phyloP scores from a whole-genome alignment of 2,329 filamentous ascomycete species.

The Cladosporium cucumerinum region DNA sequence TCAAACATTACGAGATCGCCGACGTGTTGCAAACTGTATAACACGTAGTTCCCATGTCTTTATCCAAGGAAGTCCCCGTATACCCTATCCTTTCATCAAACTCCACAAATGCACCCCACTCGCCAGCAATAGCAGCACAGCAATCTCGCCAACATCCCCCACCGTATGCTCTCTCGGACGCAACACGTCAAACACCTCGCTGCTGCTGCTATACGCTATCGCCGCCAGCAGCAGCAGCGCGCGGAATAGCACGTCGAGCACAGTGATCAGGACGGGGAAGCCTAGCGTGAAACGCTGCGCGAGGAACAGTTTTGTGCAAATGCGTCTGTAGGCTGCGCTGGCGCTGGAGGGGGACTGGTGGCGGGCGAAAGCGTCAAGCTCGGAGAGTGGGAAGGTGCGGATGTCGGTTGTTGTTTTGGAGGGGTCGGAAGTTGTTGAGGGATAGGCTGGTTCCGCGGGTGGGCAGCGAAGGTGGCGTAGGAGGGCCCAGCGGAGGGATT shows the following conservation, averaged over 20 bases:
- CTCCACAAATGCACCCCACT: constrained; percentile 33
- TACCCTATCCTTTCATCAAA: constrained; percentile 28
- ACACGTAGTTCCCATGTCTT: not conserved
- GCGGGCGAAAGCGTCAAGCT: constrained; percentile 40
- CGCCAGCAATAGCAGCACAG: constrained; percentile 22
- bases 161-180: constrained; percentile 23
- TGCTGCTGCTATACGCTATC: constrained; percentile 26
- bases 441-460: constrained; percentile 39
- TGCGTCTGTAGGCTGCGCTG: constrained; percentile 36
- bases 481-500: constrained; percentile 37
- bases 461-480: constrained; percentile 40
- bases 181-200: constrained; percentile 26
- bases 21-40: not conserved
- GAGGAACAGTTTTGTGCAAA: constrained; percentile 41
- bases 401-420: constrained; percentile 32
- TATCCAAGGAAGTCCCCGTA: too few species aligned
- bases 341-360: constrained; percentile 19
- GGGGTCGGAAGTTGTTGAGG: constrained; percentile 22
- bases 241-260: constrained; percentile 29
- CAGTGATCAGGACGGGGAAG: constrained; percentile 34
- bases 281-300: constrained; percentile 41
- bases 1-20: not conserved
- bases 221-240: constrained; percentile 23
- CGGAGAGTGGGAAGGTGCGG: constrained; percentile 36
- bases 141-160: constrained; percentile 22